These are phyloP conservation scores for Heterobasidion irregulare DNA, from an alignment of 1,284 basidiomycete species.

Conservation along the genomic window DNA sequence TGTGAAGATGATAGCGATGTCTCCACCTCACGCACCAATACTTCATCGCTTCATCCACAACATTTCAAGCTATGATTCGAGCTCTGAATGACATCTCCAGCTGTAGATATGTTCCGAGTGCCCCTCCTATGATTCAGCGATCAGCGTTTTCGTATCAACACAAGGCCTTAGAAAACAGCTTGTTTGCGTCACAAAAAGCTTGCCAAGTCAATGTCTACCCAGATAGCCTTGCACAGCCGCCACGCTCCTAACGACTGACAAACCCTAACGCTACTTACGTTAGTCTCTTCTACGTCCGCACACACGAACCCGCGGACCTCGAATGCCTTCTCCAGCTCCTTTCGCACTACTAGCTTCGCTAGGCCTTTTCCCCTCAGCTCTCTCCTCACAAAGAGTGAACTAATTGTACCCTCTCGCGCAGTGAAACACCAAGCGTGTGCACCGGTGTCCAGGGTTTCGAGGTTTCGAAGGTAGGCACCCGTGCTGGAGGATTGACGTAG, in stretches of 20 bases:
- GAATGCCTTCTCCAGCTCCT: conserved; percentile 5
- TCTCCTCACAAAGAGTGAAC: conserved; percentile 7
- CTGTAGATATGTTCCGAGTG: background rate
- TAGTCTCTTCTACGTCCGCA: background rate
- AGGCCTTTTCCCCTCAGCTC: conserved; percentile 2
- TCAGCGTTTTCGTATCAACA: background rate
- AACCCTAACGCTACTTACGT: conserved; percentile 2
- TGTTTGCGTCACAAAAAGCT: background rate
- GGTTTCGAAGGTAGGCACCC: conserved; percentile 3
- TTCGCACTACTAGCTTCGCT: conserved; percentile 5
- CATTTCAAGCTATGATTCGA: too few species aligned
- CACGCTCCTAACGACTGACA: conserved; percentile 5
- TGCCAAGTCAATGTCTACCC: conserved; percentile 1
- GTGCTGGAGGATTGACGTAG: conserved; percentile 5
- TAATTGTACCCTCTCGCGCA: conserved; percentile 4
- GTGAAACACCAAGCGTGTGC: conserved; percentile 9
- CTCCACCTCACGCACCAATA: too few species aligned
- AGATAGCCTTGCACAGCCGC: conserved; percentile 3
- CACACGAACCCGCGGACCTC: background rate
- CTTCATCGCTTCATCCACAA: too few species aligned
- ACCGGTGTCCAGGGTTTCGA: background rate
- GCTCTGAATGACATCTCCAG: too few species aligned
- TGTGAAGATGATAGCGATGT: too few species aligned
- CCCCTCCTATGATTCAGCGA: background rate
- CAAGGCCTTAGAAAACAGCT: background rate